Evolutionary conservation across 1,284 basidiomycete species (phyloP).

Genomic region (Erythrobasidium hasegawianum): DNA sequence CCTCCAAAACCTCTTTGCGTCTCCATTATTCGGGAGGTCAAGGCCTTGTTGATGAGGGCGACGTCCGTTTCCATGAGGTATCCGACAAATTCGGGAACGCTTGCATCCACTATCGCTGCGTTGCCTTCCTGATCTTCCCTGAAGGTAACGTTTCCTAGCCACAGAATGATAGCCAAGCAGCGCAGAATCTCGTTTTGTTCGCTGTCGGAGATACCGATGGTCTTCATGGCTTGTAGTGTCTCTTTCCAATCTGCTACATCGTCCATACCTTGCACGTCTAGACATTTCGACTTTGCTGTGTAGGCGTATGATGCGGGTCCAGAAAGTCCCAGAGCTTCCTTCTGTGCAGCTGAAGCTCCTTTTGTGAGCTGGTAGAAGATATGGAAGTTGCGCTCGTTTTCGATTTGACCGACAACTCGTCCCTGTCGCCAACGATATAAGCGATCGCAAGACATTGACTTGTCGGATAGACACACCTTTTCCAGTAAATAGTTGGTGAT

Average conservation of each 20-base stretch:
- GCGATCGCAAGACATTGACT: slow-evolving; percentile 5
- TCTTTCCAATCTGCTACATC: slow-evolving; percentile 83
- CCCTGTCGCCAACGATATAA: slow-evolving; percentile 52
- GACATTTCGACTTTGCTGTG: slow-evolving; percentile 84
- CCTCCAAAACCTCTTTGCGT: slow-evolving; percentile 67
- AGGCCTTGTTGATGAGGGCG: slow-evolving; percentile 73
- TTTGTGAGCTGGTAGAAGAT: slow-evolving; percentile 99
- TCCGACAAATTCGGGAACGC: slow-evolving; percentile 90
- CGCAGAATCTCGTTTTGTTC: slow-evolving; percentile 93
- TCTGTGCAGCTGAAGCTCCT: slow-evolving; percentile 79
- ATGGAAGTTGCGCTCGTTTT: slow-evolving; percentile 96
- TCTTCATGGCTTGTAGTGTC: slow-evolving; percentile 90
- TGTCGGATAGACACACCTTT: slow-evolving; percentile 57
- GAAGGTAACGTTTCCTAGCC: slow-evolving; percentile 95
- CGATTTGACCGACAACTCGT: slow-evolving; percentile 93
- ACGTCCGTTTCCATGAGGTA: slow-evolving; percentile 89
- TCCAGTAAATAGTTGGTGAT: slow-evolving; percentile 98
- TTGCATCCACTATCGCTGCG: slow-evolving; percentile 71
- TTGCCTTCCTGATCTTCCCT: slow-evolving; percentile 86
- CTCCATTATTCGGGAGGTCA: slow-evolving; percentile 84
- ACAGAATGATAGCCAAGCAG: slow-evolving; percentile 86
- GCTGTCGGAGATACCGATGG: slow-evolving; percentile 75
- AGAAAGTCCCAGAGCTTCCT: slow-evolving; percentile 93
- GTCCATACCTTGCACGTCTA: slow-evolving; percentile 87
- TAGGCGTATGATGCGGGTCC: slow-evolving; percentile 94